Base-by-base conservation (phyloP, 176 grass and related monocot genomes). In the Triticum monococcum region DNA sequence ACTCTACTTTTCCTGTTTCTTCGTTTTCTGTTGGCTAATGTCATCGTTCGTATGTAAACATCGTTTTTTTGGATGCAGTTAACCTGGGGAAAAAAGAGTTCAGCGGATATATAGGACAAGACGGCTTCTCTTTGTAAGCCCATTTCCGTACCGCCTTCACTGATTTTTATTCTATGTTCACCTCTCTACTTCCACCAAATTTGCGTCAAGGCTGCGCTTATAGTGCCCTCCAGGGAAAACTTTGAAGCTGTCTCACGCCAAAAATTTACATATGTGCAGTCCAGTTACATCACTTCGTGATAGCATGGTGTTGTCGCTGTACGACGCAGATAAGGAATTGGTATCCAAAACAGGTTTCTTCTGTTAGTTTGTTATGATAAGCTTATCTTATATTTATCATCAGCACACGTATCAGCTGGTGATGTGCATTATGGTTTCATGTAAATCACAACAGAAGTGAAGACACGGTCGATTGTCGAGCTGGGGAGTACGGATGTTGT, bases 241-340 rank as follows among this genome's bases (percentile, higher is more conserved):
- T 5, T 52, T 17, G 1, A 50, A 17, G 1, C 48, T 52, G 16
- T 81, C 20, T 89, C 6, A 86, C 45, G 30, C 75, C 18, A 50
- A 0, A 30, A 17, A 52, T 2, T 52, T 17, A 87, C 13, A 11
- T 76, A 18, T 48, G 24, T 75, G 68, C 81, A 91, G 89, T 52
- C 89, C 85, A 38, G 85, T 91, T 80, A 91, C 85, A 30, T 87
- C 89, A 28, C 75, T 91, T 75, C 75, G 81, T 10, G 89, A 87
- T 82, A 84, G 60, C 77, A 75, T 91, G 80, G 81, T 84, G 48
- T 38, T 91, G 56, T 61, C 36, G 28, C 46, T 91, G 16, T 91
- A 91, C 36, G 84, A 63, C 1, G 85, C 45, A 38, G 81, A 84
- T 12, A 69, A 30, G 37, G 69, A 65, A 37, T 59, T 91, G 46